Evolutionary conservation across 306 rosid species (phyloP), one percentile per base, ranked within the genome.

Genomic region (Ammopiptanthus mongolicus): DNA sequence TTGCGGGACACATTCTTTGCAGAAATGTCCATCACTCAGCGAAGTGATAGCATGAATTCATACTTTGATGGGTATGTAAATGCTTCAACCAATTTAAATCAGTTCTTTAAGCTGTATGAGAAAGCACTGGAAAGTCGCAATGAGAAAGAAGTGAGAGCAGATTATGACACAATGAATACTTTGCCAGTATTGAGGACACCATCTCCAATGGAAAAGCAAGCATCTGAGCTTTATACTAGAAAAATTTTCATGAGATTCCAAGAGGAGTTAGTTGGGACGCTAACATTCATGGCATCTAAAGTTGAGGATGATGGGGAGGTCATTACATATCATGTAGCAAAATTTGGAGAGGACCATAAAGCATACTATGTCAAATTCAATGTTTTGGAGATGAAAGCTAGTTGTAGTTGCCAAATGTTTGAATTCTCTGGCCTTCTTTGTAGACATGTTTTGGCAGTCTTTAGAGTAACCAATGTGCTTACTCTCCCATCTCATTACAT

Each of bases 381-480:
- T 83, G 99, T 96, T 74, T 70, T 90, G 85, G 96, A 88, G 87
- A 95, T 95, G 97, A 92, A 81, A 81, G 97, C 90, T 14, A 81
- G 67, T 69, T 95, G 99, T 76, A 92, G 99, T 84, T 95, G 99
- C 84, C 99, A 92, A 73, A 95, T 92, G 99, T 95, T 89, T 80
- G 99, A 95, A 86, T 95, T 95, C 84, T 95, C 99, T 3, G 99
- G 99, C 74, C 96, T 95, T 92, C 89, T 92, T 65, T 95, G 99
- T 85, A 89, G 99, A 85, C 99, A 95, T 79, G 84, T 90, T 33
- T 85, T 95, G 88, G 98, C 97, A 58, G 99, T 95, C 73, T 95
- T 95, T 79, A 91, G 96, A 86, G 99, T 95, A 81, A 92, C 99
- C 82, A 95, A 95, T 65, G 93, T 95, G 85, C 91, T 95, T 60